A percentile compares a stretch with the other conserved stretches of the same genome.
Evolutionary conservation across 148 eudicot species (phyloP).

Genomic region (Drosera capensis): DNA sequence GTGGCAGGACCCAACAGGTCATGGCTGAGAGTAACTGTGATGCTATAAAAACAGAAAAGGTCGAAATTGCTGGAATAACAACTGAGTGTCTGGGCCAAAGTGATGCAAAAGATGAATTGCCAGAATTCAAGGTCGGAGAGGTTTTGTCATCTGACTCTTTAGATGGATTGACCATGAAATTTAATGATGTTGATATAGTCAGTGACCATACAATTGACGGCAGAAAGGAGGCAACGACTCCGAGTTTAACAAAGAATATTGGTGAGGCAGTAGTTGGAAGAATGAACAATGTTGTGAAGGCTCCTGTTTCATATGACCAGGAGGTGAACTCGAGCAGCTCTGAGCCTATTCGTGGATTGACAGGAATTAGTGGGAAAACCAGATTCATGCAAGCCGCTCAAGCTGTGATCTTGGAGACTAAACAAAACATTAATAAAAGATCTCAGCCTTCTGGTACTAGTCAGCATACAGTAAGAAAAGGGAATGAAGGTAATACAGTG

Average conservation of each 20-base stretch:
- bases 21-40: constrained; percentile 12
- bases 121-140: constrained; percentile 6
- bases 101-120: constrained; percentile 11
- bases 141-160: constrained; percentile 9
- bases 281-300: constrained; percentile 7
- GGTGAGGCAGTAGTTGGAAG: constrained; percentile 18
- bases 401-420: constrained; percentile 15
- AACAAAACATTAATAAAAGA: constrained; percentile 9
- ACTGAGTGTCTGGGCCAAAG: constrained; percentile 13
- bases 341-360: constrained; percentile 13
- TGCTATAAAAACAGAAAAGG: constrained; percentile 14
- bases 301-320: constrained; percentile 9
- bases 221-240: constrained; percentile 10
- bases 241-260: constrained; percentile 9
- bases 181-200: constrained; percentile 11
- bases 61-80: constrained; percentile 9
- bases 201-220: constrained; percentile 9
- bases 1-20: constrained; percentile 4
- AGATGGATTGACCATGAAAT: constrained; percentile 13
- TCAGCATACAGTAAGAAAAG: constrained; percentile 24
- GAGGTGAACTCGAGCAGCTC: constrained; percentile 14
- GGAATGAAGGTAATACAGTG: constrained; percentile 13
- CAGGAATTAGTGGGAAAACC: constrained; percentile 15
- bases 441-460: constrained; percentile 12
- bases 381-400: constrained; percentile 18